phyloP scores from a whole-genome alignment of 805 yeast species.

The Saccharomyces paradoxus region DNA sequence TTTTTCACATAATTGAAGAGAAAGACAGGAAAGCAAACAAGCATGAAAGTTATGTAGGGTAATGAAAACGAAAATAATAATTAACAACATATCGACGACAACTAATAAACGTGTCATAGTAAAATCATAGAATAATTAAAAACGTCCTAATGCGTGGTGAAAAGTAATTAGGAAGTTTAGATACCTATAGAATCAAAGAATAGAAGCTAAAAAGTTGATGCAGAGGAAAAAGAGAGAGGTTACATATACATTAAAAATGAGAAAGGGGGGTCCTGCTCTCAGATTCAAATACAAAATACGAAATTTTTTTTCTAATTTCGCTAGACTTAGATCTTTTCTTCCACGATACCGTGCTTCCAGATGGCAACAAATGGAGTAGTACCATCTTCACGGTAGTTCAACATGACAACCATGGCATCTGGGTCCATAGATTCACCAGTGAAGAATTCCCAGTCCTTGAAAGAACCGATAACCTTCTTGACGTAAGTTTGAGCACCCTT shows the following conservation, averaged over 20 bases:
- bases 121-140: not conserved
- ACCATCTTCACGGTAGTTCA: conserved; percentile 99
- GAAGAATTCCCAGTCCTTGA: conserved; percentile 99
- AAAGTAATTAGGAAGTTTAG: not conserved
- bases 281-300: conserved; percentile 3
- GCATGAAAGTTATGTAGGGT: not conserved
- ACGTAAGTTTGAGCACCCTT: conserved; percentile 95
- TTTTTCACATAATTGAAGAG: not conserved
- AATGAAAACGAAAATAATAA: not conserved
- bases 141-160: not conserved
- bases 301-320: conserved; percentile 1
- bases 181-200: not conserved
- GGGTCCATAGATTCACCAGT: conserved; percentile 99
- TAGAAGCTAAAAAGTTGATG: not conserved
- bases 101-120: not conserved
- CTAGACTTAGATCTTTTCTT: conserved; percentile 70
- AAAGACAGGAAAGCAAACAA: not conserved
- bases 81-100: not conserved
- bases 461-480: conserved; percentile 90
- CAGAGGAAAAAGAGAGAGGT: not conserved
- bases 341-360: conserved; percentile 97
- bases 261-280: not conserved
- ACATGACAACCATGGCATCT: conserved; percentile 94
- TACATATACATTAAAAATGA: not conserved
- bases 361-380: conserved; percentile 92